Evolutionary conservation across 495 filamentous ascomycete genomes (phyloP).

Genomic region (Neurospora intermedia): DNA sequence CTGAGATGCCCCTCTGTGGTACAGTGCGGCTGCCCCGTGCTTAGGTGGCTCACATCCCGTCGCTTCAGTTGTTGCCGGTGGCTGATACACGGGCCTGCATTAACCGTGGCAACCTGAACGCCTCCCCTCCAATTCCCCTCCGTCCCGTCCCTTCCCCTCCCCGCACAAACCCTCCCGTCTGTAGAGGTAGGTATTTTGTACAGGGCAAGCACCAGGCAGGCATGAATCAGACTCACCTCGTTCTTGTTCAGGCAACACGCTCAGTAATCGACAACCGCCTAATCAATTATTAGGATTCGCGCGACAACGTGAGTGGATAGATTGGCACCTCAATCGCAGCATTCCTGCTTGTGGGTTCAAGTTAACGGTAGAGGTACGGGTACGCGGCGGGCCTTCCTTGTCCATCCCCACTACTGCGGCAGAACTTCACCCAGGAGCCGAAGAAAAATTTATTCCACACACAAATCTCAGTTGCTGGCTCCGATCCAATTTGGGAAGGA

Average conservation of each 20-base stretch:
- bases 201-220: background rate
- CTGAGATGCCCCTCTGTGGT: background rate
- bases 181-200: background rate
- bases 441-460: constrained; percentile 31
- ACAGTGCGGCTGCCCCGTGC: background rate
- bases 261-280: background rate
- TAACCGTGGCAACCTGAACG: background rate
- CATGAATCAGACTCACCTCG: background rate
- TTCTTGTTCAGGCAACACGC: background rate
- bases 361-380: background rate
- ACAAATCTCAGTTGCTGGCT: constrained; percentile 21
- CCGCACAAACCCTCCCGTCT: background rate
- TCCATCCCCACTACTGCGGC: constrained; percentile 21
- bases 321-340: background rate
- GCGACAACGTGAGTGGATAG: background rate
- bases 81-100: background rate
- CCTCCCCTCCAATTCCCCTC: background rate
- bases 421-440: constrained; percentile 14
- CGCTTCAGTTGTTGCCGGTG: background rate
- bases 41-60: background rate
- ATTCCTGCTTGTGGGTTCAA: background rate
- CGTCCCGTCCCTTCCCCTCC: background rate
- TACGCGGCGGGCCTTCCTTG: constrained; percentile 1
- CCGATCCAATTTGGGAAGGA: constrained; percentile 16
- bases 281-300: background rate